A percentile compares a stretch with the other conserved stretches of the same genome.
These are phyloP conservation scores for Nidula niveotomentosa DNA, from an alignment of 1,284 basidiomycete species.

Conservation along the genomic window DNA sequence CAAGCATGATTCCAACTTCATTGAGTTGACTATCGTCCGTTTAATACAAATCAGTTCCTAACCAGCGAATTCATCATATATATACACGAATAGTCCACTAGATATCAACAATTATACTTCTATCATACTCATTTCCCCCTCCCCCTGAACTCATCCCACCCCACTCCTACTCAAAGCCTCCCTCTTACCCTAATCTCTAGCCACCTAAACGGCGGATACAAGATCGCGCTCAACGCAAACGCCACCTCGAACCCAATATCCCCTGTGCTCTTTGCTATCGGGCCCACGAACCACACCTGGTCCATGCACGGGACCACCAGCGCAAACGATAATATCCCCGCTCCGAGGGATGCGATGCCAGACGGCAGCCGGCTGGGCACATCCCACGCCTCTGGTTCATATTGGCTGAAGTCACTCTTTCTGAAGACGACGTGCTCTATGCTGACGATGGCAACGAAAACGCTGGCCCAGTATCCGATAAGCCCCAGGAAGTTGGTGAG, in stretches of 20 bases:
- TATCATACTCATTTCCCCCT: not conserved
- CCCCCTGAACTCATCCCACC: not conserved
- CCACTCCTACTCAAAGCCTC: conserved; percentile 8
- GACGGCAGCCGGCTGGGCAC: conserved; percentile 52
- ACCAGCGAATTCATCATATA: too few species aligned
- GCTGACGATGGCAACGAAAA: conserved; percentile 59
- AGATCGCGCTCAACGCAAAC: conserved; percentile 48
- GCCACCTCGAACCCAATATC: conserved; percentile 81
- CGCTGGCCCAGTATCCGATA: conserved; percentile 73
- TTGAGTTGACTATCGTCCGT: too few species aligned
- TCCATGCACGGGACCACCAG: conserved; percentile 70
- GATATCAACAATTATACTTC: too few species aligned
- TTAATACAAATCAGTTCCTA: too few species aligned
- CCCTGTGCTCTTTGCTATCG: conserved; percentile 66
- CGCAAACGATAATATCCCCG: conserved; percentile 48
- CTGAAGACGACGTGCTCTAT: conserved; percentile 69
- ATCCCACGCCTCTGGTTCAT: conserved; percentile 59
- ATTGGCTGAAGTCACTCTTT: conserved; percentile 43
- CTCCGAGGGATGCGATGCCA: conserved; percentile 60
- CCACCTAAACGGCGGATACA: conserved; percentile 59
- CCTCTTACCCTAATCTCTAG: conserved; percentile 37
- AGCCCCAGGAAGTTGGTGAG: conserved; percentile 70
- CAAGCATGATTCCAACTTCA: too few species aligned
- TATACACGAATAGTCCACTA: too few species aligned
- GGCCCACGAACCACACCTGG: conserved; percentile 74